Conservation (phyloP, 1,284 basidiomycete genomes). For the Malassezia dermatis region DNA sequence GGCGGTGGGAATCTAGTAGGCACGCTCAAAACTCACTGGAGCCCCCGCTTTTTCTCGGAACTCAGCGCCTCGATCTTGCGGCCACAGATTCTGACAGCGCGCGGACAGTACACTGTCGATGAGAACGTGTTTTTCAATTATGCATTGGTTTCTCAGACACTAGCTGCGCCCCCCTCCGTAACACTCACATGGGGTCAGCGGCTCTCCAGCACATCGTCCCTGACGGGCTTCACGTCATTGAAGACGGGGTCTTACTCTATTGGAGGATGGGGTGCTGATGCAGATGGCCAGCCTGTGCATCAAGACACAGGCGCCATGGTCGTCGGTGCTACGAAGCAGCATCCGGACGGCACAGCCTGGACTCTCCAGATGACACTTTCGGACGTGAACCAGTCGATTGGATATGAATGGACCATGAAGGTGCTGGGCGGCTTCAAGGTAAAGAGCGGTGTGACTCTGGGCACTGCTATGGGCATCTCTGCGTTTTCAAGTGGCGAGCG, state of each 20-base stretch:
- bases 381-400: constrained; percentile 28
- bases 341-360: constrained; percentile 30
- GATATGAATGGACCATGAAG: constrained; percentile 49
- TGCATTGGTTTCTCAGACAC: constrained; percentile 31
- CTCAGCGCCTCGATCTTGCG: constrained; percentile 48
- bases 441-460: constrained; percentile 48
- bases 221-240: constrained; percentile 42
- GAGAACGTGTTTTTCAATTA: constrained; percentile 49
- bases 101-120: constrained; percentile 50
- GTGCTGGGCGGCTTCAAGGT: constrained; percentile 50
- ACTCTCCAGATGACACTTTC: constrained; percentile 27
- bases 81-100: constrained; percentile 50
- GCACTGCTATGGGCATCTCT: constrained; percentile 36
- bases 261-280: constrained; percentile 49
- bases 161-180: constrained; percentile 47
- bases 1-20: constrained; percentile 55
- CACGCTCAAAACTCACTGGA: constrained; percentile 59
- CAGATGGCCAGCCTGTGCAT: constrained; percentile 14
- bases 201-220: constrained; percentile 30
- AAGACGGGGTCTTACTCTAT: constrained; percentile 50
- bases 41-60: constrained; percentile 52
- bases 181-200: constrained; percentile 50
- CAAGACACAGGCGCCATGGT: constrained; percentile 28
- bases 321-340: constrained; percentile 34
- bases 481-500: constrained; percentile 44